These are phyloP conservation scores for Apiotrichum akiyoshidainum DNA, from an alignment of 1,284 basidiomycete species.

Conservation along the genomic window DNA sequence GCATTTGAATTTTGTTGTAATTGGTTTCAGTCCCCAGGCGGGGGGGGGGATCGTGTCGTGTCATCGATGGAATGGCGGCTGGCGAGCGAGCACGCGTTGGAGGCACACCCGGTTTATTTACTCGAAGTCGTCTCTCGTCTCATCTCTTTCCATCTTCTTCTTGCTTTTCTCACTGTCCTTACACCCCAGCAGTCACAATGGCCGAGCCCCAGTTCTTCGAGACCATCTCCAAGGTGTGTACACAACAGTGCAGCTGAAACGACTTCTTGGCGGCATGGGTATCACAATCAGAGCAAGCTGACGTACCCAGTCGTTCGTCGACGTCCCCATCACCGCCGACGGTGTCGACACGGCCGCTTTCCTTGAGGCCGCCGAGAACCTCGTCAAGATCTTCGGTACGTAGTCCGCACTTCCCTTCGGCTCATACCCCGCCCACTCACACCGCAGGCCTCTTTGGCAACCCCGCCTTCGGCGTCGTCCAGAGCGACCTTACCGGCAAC, in stretches of 20 bases:
- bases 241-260: not conserved
- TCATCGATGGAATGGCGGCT: not conserved
- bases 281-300: not conserved
- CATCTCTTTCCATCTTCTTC: not conserved
- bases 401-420: constrained; percentile 2
- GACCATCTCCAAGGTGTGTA: constrained; percentile 68
- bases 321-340: constrained; percentile 79
- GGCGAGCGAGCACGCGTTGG: no score
- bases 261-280: not conserved
- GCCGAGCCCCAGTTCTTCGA: constrained; percentile 71
- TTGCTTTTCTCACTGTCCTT: not conserved
- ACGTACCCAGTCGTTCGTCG: constrained; percentile 70
- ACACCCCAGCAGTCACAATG: constrained; percentile 54
- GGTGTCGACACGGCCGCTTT: constrained; percentile 87
- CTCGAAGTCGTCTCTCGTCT: not conserved
- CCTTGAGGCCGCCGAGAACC: constrained; percentile 81
- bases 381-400: constrained; percentile 88
- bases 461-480: constrained; percentile 78
- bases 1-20: not conserved
- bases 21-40: no score
- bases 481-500: constrained; percentile 87
- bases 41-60: no score
- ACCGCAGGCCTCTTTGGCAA: constrained; percentile 78
- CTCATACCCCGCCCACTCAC: not conserved
- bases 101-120: not conserved